Percentiles rank a stretch among this genome's conserved stretches.
Evolutionary conservation across 2,329 filamentous ascomycete genomes (phyloP).

Genomic region (Colletotrichum sp.): DNA sequence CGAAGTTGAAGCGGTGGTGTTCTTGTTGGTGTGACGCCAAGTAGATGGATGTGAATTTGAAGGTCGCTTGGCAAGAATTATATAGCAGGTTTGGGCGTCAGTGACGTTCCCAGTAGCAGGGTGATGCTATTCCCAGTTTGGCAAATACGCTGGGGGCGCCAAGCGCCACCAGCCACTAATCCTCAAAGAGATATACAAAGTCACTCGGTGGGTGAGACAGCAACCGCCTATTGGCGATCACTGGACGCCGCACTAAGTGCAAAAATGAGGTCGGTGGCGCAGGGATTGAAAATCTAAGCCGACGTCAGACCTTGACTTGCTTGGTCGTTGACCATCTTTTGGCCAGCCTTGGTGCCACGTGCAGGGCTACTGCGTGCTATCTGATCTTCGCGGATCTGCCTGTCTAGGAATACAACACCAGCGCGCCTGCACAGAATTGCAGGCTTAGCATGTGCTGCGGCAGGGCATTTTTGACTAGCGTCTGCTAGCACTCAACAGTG

Average conservation of each 20-base stretch:
- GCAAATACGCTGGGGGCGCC: not conserved
- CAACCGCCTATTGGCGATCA: not conserved
- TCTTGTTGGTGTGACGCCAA: not conserved
- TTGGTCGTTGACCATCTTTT: not conserved
- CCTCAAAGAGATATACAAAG: accelerated
- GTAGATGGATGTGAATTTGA: not conserved
- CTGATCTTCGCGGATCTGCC: not conserved
- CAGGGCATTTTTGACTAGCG: not conserved
- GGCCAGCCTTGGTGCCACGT: not conserved
- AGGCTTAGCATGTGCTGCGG: not conserved
- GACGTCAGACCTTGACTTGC: not conserved
- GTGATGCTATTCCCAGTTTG: not conserved
- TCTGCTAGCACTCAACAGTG: not conserved
- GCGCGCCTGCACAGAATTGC: not conserved
- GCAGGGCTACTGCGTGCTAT: too few species aligned
- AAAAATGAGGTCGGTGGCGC: not conserved
- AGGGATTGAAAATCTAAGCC: not conserved
- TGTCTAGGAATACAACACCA: not conserved
- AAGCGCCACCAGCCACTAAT: not conserved
- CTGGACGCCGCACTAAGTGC: not conserved
- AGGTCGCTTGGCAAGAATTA: not conserved
- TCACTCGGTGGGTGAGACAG: not conserved
- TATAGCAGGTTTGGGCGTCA: not conserved
- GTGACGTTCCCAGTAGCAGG: not conserved
- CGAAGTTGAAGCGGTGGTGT: accelerated